Evolutionary conservation across 2,329 filamentous ascomycete genomes (phyloP), one percentile per base, ranked within the genome.

Genomic region (Aspergillus sp.): DNA sequence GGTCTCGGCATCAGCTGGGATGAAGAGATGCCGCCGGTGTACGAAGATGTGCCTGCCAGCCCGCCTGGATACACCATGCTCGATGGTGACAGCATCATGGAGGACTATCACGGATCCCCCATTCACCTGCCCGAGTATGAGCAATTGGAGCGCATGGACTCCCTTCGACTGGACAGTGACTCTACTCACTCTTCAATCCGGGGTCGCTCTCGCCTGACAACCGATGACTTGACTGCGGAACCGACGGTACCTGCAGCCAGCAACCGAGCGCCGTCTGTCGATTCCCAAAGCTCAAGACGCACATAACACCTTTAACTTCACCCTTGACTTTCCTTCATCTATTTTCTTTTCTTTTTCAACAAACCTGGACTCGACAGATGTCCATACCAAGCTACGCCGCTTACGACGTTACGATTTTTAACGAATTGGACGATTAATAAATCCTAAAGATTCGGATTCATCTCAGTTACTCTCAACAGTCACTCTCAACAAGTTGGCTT

Each of bases 1-100:
- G 94, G 94, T 17, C 85, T 97, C 73, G 93, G 94, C 54, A 93
- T 99, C 69, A 91, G 90, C 68, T 99, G 95, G 94, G 94, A 98
- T 69, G 94, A 97, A 78, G 94, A 99, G 80, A 88, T 91, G 71
- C 94, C 94, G 12, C 94, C 94, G 0, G 86, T 96, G 67, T 99
- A 99, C 78, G 90, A 95, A 76, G 92, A 98, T 72, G 92, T 98
- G 45, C 93, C 94, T 0, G 89, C 87, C 2, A 92, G 89, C 69
- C 94, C 94, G 52, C 94, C 94, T 0, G 84, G 82, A 5, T 93
- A 93, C 76, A 80, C 73, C 19, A 75, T 70, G 61, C 68, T 75
- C 12, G 73, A 76, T 56, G 72, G 70, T 19, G 63, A 82, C 66
- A 76, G 77, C 63, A 67, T 75, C 7, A 78, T 84, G 59, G 75